These are phyloP conservation scores for Suhomyces wounanorum DNA, from an alignment of 1,139 yeast species.

Conservation along the genomic window DNA sequence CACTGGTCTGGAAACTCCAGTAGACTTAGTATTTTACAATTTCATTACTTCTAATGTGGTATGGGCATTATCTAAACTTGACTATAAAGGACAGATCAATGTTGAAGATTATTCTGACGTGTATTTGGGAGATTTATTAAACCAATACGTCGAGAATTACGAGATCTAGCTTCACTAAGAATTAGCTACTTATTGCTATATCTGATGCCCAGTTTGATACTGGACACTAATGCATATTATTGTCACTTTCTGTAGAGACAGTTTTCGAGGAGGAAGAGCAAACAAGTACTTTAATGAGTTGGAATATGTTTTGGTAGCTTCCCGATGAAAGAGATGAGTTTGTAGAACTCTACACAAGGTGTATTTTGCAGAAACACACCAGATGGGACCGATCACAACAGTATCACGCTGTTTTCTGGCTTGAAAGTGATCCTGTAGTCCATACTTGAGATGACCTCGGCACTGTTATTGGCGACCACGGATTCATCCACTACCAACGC, in stretches of 20 bases:
- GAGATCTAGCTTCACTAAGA: constrained; percentile 1
- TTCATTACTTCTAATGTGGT: constrained; percentile 67
- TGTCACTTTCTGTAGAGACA: background rate
- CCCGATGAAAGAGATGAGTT: background rate
- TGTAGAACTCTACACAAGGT: background rate
- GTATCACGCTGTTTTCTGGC: constrained; percentile 58
- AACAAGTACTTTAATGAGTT: background rate
- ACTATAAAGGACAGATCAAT: constrained; percentile 19
- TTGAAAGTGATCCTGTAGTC: constrained; percentile 67
- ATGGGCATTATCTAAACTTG: constrained; percentile 51
- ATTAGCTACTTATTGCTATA: background rate
- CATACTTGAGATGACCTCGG: constrained; percentile 54
- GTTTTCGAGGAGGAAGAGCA: background rate
- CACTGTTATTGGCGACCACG: constrained; percentile 43
- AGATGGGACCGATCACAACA: constrained; percentile 23
- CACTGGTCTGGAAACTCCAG: constrained; percentile 27
- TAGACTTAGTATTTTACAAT: constrained; percentile 77
- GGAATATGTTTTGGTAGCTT: background rate
- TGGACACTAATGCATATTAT: background rate
- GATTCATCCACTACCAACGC: constrained; percentile 61
- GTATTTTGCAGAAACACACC: background rate
- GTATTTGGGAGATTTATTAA: constrained; percentile 39
- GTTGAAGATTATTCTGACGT: constrained; percentile 33
- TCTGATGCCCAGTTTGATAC: background rate
- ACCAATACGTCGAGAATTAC: constrained; percentile 26